phyloP scores from a whole-genome alignment of 2,329 filamentous ascomycete species.

The Scortechinia acanthostroma region DNA sequence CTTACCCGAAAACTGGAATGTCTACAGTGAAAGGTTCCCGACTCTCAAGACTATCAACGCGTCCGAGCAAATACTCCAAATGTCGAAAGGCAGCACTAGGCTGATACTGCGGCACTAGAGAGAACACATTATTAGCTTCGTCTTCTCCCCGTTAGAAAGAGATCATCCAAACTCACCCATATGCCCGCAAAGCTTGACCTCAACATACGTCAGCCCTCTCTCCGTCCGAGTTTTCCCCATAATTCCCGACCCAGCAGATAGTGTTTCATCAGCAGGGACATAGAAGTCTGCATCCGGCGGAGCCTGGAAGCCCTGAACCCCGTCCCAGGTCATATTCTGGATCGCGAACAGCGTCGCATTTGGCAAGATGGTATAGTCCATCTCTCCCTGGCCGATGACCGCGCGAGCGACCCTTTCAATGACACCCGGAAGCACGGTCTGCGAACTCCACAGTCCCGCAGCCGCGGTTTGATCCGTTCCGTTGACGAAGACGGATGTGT shows the following conservation, averaged over 20 bases:
- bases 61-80: not conserved
- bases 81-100: not conserved
- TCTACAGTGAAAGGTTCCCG: not conserved
- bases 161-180: too few relatives aligned
- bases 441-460: too few relatives aligned
- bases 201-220: not conserved
- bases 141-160: too few relatives aligned
- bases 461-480: too few relatives aligned
- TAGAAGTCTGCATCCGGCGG: not conserved
- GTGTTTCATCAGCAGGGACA: not conserved
- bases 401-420: not conserved
- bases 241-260: not conserved
- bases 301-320: not conserved
- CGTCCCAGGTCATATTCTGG: not conserved
- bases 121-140: too few relatives aligned
- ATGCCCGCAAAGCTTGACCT: too few relatives aligned
- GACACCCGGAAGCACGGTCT: not conserved
- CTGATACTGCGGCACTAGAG: not conserved
- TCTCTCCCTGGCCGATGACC: not conserved
- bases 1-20: too few relatives aligned
- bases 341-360: not conserved
- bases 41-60: not conserved
- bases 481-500: conserved; percentile 23
- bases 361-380: not conserved
- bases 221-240: not conserved